Percentiles rank a stretch among this genome's conserved stretches.
Conservation (phyloP, 139 green algal species). For the Micractinium conductrix region DNA sequence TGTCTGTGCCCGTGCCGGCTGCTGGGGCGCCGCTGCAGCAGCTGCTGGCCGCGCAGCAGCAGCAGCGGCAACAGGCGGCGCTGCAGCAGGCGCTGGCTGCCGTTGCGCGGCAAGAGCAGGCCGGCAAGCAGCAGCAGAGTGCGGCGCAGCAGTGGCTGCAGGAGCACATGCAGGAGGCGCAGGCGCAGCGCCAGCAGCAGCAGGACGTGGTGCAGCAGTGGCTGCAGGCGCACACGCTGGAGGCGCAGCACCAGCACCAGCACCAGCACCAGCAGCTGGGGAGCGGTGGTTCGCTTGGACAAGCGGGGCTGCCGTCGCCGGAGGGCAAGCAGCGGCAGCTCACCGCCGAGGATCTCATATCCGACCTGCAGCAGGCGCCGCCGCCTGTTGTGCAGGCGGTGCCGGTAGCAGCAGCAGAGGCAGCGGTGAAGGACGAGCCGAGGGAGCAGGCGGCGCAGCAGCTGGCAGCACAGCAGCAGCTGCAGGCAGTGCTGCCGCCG, state of each 20-base stretch:
- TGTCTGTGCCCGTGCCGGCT: background rate
- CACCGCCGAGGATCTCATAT: too few species aligned
- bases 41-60: background rate
- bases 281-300: too few species aligned
- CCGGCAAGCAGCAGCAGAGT: background rate
- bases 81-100: background rate
- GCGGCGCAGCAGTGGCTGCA: slow-evolving; percentile 8
- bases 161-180: background rate
- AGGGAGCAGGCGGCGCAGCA: background rate
- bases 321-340: too few species aligned
- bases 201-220: background rate
- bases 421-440: background rate
- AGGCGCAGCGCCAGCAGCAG: background rate
- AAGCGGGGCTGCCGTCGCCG: too few species aligned
- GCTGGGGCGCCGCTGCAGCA: background rate
- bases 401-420: background rate
- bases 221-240: too few species aligned
- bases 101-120: background rate
- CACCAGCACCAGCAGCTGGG: background rate
- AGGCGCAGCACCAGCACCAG: background rate
- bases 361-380: too few species aligned
- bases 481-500: background rate
- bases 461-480: background rate
- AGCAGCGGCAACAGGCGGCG: background rate
- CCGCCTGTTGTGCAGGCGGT: background rate